Evolutionary conservation across 2,329 filamentous ascomycete genomes (phyloP), one percentile per base, ranked within the genome.

Genomic region (Aureobasidium sp.): DNA sequence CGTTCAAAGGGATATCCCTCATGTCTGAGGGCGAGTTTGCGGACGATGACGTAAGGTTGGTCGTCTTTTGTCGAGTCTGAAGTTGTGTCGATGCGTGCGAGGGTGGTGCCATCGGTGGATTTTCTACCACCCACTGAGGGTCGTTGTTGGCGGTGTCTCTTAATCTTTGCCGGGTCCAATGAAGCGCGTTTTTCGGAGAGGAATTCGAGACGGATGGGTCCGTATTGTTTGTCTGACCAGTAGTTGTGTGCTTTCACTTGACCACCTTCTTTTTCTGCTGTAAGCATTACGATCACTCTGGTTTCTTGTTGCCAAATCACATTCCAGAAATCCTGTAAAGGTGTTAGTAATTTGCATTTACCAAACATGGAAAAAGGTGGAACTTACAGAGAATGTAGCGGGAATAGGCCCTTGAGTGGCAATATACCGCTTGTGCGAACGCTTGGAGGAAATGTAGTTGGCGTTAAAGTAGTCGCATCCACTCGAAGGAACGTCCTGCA

Each of bases 231-330:
- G 18, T 87, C 87, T 50, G 90, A 89, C 96, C 96, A 99, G 78
- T 98, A 99, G 11, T 93, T 90, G 77, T 99, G 95, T 69, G 95
- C 97, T 78, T 98, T 99, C 51, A 97, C 84, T 75, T 97, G 95
- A 0, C 95, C 95, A 29, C 94, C 94, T 81, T 99, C 96, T 31
- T 92, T 88, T 78, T 98, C 95, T 2, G 96, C 95, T 8, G 96
- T 99, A 70, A 99, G 86, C 91, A 98, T 98, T 69, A 98, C 95
- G 68, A 99, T 91, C 31, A 98, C 93, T 60, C 95, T 91, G 4
- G 97, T 91, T 75, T 98, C 95, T 78, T 98, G 93, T 76, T 98
- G 95, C 96, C 96, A 99, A 36, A 98, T 87, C 15, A 98, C 92
- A 67, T 94, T 95, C 96, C 96, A 99, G 76, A 99, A 99, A 78